Conservation (phyloP, 2,329 filamentous ascomycete genomes). For the Sordariomycetes sp. region DNA sequence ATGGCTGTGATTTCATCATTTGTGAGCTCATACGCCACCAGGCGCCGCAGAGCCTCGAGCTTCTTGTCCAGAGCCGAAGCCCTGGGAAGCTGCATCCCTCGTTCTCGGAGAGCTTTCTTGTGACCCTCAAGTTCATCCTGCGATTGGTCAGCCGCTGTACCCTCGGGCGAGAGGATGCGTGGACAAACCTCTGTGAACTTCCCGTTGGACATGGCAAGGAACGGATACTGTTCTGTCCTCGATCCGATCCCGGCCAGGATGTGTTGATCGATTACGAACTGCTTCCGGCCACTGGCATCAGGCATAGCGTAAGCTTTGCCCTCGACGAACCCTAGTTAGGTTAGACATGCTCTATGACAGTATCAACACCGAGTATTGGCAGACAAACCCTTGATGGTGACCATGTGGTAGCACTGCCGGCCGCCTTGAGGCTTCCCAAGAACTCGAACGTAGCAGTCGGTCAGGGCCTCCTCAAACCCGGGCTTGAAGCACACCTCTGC, state of each 20-base stretch:
- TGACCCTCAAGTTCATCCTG: constrained; percentile 75
- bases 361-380: too few species aligned
- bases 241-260: constrained; percentile 74
- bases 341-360: background rate
- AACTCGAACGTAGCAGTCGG: constrained; percentile 76
- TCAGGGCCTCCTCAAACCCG: constrained; percentile 71
- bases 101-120: constrained; percentile 61
- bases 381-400: constrained; percentile 66
- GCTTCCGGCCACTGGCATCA: constrained; percentile 52
- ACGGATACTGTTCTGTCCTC: constrained; percentile 74
- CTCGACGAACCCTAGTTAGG: constrained; percentile 55
- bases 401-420: constrained; percentile 76
- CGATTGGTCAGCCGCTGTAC: background rate
- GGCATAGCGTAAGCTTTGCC: constrained; percentile 79
- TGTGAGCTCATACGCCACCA: constrained; percentile 74
- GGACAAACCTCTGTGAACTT: constrained; percentile 65
- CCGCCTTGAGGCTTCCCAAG: constrained; percentile 65
- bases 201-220: constrained; percentile 80
- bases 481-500: constrained; percentile 89
- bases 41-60: constrained; percentile 66
- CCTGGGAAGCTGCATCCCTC: constrained; percentile 65
- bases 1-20: constrained; percentile 74
- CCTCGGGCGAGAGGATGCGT: background rate
- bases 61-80: constrained; percentile 59
- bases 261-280: constrained; percentile 79